Conservation (phyloP, 768 basidiomycete species). For the Sarcodon sp. region DNA sequence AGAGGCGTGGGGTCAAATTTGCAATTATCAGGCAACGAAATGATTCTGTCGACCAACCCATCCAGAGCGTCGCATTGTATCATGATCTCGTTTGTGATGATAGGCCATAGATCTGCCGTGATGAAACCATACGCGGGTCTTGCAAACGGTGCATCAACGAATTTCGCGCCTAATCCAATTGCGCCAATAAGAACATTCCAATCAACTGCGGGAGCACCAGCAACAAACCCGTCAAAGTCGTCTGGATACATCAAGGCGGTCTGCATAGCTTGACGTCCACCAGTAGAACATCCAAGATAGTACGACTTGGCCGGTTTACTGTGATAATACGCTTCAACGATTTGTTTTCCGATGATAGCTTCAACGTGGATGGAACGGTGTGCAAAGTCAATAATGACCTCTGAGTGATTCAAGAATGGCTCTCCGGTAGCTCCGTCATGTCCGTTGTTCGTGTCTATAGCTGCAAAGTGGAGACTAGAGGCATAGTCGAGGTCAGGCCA, state of each 20-base stretch:
- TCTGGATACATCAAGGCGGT: not conserved
- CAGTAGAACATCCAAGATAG: not conserved
- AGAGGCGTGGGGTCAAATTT: not conserved
- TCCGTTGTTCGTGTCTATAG: not conserved
- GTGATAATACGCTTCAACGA: not conserved
- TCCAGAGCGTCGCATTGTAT: not conserved
- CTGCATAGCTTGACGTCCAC: not conserved
- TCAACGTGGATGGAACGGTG: not conserved
- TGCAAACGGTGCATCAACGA: not conserved
- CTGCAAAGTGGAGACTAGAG: not conserved
- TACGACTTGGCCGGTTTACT: not conserved
- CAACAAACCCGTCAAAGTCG: not conserved
- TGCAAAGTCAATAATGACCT: not conserved
- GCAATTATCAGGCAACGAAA: not conserved
- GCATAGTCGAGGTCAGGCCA: not conserved
- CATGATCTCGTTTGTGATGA: not conserved
- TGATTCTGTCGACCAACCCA: not conserved
- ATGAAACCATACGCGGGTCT: not conserved
- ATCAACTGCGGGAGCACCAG: not conserved
- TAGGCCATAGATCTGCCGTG: not conserved
- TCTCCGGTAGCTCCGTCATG: not conserved
- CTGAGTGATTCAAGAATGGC: not conserved
- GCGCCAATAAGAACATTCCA: not conserved
- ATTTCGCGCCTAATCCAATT: too few relatives aligned
- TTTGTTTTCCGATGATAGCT: not conserved